phyloP scores from a whole-genome alignment of 2,329 filamentous ascomycete species.

The Cordyceps farinosa region DNA sequence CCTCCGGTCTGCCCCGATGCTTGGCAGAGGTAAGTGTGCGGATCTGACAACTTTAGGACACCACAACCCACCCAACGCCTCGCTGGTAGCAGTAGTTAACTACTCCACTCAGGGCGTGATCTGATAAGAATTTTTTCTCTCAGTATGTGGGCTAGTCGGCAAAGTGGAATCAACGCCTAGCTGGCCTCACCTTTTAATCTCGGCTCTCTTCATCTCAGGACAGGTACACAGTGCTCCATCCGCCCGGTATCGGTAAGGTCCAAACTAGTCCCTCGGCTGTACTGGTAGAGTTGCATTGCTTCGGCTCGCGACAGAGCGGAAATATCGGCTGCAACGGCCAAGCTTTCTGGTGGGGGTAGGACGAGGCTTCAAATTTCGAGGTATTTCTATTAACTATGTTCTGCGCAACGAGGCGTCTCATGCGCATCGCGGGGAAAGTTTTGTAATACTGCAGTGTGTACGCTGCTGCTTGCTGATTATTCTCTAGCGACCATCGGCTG shows the following conservation, averaged over 20 bases:
- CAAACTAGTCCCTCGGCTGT: background rate
- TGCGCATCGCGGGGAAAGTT: no score
- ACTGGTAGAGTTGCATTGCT: background rate
- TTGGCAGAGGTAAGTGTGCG: constrained; percentile 20
- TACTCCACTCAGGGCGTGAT: constrained; percentile 1
- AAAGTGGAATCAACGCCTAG: background rate
- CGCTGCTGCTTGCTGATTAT: no score
- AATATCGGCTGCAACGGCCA: background rate
- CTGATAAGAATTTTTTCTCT: constrained; percentile 15
- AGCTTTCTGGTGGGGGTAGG: no score
- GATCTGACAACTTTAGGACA: constrained; percentile 37
- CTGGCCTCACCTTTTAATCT: background rate
- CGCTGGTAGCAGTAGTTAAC: background rate
- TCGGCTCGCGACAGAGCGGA: background rate
- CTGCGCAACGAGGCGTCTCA: background rate
- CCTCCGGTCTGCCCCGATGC: background rate
- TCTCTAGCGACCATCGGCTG: no score
- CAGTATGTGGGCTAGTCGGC: background rate
- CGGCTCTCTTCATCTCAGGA: no score
- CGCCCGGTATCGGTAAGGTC: no score
- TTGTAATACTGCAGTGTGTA: no score
- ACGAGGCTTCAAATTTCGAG: no score
- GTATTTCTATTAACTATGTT: background rate
- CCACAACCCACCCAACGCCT: background rate
- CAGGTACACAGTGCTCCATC: no score